Evolutionary conservation across 345 rosid species (phyloP).

Genomic region (Pistacia vera): DNA sequence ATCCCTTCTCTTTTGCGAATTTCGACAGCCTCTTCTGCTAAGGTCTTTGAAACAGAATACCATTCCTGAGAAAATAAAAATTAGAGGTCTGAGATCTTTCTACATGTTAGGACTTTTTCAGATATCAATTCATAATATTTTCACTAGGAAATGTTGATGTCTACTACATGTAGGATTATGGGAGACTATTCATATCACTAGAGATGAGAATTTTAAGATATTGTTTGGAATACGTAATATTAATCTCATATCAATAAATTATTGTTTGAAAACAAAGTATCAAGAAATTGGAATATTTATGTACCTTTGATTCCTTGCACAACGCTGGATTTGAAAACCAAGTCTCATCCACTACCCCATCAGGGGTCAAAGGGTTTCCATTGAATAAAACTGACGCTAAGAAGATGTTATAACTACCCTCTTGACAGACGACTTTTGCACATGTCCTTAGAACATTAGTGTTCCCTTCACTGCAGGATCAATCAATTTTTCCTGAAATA

Average conservation of each 20-base stretch:
- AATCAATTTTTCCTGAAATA: conserved; percentile 36
- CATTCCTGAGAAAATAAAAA: conserved; percentile 30
- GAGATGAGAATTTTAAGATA: too few relatives aligned
- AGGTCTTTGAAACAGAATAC: conserved; percentile 44
- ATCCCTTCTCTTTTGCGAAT: conserved; percentile 41
- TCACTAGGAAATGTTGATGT: too few relatives aligned
- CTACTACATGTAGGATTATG: too few relatives aligned
- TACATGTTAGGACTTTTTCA: too few relatives aligned
- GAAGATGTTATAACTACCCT: conserved; percentile 55
- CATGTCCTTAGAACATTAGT: conserved; percentile 42
- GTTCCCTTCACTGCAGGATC: conserved; percentile 57
- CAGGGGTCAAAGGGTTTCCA: conserved; percentile 31
- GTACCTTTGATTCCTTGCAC: conserved; percentile 31
- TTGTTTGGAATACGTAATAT: too few relatives aligned
- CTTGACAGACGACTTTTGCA: conserved; percentile 40
- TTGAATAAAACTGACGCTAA: conserved; percentile 26
- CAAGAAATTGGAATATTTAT: neutral
- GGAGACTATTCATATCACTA: too few relatives aligned
- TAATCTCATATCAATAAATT: too few relatives aligned
- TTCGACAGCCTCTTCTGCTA: conserved; percentile 54
- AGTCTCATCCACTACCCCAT: conserved; percentile 45
- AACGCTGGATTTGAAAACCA: conserved; percentile 48
- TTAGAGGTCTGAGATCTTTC: too few relatives aligned
- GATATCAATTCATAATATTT: too few relatives aligned
- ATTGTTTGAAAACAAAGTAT: neutral